These are phyloP conservation scores for Helichrysum umbraculigerum DNA, from an alignment of 129 eudicot genomes.

Conservation along the genomic window DNA sequence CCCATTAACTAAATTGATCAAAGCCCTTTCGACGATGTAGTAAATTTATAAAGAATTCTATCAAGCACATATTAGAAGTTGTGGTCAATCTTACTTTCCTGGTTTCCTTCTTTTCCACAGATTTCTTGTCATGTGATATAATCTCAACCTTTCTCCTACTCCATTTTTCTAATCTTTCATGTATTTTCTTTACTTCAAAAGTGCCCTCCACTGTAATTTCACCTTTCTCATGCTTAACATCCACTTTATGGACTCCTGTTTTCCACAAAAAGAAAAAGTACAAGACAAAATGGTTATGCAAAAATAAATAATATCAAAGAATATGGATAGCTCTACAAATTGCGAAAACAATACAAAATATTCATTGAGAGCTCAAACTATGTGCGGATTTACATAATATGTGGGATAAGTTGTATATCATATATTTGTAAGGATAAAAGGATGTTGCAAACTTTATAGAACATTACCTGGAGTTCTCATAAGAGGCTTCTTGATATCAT, in stretches of 20 bases:
- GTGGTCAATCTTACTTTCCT: conserved; percentile 41
- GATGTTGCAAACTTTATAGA: not conserved
- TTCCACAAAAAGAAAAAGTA: not conserved
- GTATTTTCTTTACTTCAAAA: conserved; percentile 79
- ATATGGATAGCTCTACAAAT: too few species aligned
- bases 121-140: conserved; percentile 48
- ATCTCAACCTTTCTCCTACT: conserved; percentile 77
- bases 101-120: conserved; percentile 38
- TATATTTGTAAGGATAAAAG: too few species aligned
- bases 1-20: not conserved
- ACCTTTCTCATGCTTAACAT: conserved; percentile 64
- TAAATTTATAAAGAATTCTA: not conserved
- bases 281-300: not conserved
- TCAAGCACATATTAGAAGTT: not conserved
- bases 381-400: too few species aligned
- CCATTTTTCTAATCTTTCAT: conserved; percentile 73
- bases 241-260: conserved; percentile 84
- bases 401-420: too few species aligned
- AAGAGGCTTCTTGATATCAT: conserved; percentile 72
- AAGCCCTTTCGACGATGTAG: not conserved
- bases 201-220: conserved; percentile 75
- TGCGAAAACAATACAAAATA: not conserved
- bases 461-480: conserved; percentile 63
- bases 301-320: not conserved
- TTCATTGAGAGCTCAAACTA: too few species aligned